These are phyloP conservation scores for Venturia nashicola DNA, from an alignment of 2,329 filamentous ascomycete genomes.

Conservation along the genomic window DNA sequence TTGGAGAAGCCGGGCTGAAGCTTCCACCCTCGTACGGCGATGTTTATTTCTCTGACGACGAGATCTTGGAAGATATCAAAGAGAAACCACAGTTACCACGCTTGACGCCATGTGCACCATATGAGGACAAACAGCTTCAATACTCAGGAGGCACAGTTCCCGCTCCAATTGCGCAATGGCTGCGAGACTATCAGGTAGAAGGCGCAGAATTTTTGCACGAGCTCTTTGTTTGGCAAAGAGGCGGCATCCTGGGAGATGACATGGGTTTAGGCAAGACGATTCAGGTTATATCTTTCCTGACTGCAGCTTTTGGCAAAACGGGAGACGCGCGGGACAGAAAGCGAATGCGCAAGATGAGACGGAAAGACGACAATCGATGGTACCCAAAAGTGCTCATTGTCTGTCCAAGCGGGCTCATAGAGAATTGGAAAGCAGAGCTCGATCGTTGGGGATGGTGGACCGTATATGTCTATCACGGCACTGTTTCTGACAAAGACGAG, in stretches of 20 bases:
- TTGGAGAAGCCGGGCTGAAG: constrained; percentile 58
- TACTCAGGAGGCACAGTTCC: constrained; percentile 74
- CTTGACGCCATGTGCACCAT: constrained; percentile 53
- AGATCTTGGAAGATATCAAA: constrained; percentile 45
- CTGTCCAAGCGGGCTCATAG: constrained; percentile 76
- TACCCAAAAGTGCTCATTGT: constrained; percentile 78
- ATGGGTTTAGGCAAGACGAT: constrained; percentile 98
- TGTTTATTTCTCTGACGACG: constrained; percentile 64
- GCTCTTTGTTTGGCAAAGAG: constrained; percentile 81
- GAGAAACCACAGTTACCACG: constrained; percentile 59
- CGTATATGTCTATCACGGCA: constrained; percentile 68
- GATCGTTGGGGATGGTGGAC: constrained; percentile 94
- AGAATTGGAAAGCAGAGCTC: constrained; percentile 84
- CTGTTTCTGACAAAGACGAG: constrained; percentile 48
- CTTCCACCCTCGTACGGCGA: constrained; percentile 67
- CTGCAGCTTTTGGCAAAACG: constrained; percentile 86
- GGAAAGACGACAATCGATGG: constrained; percentile 48
- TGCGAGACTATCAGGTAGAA: constrained; percentile 82
- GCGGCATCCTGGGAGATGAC: constrained; percentile 85
- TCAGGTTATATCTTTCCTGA: constrained; percentile 85
- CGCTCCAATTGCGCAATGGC: constrained; percentile 77
- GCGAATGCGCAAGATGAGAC: constrained; percentile 75
- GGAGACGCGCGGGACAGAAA: constrained; percentile 77
- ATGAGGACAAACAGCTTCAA: constrained; percentile 62
- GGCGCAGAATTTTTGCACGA: constrained; percentile 79